These are phyloP conservation scores for Teratosphaeria nubilosa DNA, from an alignment of 2,329 filamentous ascomycete species.

Conservation along the genomic window DNA sequence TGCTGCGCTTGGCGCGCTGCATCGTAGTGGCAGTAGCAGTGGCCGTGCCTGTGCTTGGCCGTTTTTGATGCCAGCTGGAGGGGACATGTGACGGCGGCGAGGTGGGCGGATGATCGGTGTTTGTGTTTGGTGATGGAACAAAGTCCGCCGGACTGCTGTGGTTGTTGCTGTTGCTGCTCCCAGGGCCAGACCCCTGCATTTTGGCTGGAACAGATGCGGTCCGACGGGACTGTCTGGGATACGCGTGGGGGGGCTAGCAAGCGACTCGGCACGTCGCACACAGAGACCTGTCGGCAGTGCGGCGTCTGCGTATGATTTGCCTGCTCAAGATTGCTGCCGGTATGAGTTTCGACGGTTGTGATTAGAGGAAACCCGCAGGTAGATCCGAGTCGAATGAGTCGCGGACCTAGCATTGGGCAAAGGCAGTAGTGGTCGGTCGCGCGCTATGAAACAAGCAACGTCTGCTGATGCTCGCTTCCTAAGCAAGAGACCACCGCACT, in stretches of 20 bases:
- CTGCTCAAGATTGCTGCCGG: neutral
- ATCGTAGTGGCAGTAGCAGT: neutral
- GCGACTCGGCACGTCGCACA: neutral
- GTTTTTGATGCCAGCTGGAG: neutral
- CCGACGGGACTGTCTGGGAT: neutral
- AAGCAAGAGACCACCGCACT: neutral
- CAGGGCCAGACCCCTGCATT: constrained; percentile 1
- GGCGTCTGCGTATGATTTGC: neutral
- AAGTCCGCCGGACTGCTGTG: neutral
- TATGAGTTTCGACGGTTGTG: neutral
- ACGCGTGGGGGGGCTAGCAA: neutral
- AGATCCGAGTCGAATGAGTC: neutral
- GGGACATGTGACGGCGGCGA: neutral
- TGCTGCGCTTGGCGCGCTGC: constrained; percentile 40
- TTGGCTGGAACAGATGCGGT: neutral
- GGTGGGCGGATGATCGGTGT: neutral
- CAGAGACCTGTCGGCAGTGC: neutral
- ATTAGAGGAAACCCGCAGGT: neutral
- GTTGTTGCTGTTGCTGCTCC: neutral
- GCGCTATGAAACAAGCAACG: neutral
- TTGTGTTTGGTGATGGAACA: neutral
- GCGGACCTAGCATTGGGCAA: neutral
- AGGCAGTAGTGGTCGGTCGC: neutral
- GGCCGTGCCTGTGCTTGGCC: constrained; percentile 3
- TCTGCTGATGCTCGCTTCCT: neutral